Evolutionary conservation across 805 yeast species (phyloP), one percentile per base, ranked within the genome.

Genomic region (Ogataea glucozyma): DNA sequence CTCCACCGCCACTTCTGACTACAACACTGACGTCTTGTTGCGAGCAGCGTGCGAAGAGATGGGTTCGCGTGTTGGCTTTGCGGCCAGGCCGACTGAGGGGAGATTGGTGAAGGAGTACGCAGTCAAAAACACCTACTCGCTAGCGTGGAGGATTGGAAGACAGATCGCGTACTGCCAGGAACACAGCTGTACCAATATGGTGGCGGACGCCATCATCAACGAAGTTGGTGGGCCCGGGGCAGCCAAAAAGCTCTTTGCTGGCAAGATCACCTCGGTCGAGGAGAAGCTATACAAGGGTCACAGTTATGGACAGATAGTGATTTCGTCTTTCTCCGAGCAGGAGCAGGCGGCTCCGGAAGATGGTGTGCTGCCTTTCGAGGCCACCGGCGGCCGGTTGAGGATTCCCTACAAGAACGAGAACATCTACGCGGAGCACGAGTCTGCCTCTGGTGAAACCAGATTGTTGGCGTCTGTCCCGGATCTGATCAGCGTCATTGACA

Each of bases 381-480:
- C 40, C 3, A 40, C 32, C 6, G 43, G 40, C 4, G 44, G 41
- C 7, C 30, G 43, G 19, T 33, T 66, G 53, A 44, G 48, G 6
- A 71, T 72, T 30, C 75, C 76, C n/a, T 72, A 71, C 64, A 69
- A 72, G 54, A 72, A 72, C 47, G 76, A 72, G 48, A 72, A 71
- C 51, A 67, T 72, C n/a, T 54, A 56, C 23, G 44, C 40, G 14
- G 42, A 41, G 22, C 42, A 34, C 32, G 44, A 40, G 19, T 19
- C 40, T 5, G 48, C 38, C 13, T 11, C 43, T 6, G 41, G 43
- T 6, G 49, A 38, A 11, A 46, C 46, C 29, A 39, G 48, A n/a
- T 17, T 46, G 5, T 31, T 54, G 12, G 40, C 48, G 17, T 53
- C 57, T 10, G 60, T 56, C 11, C 60, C 60, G 21, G 58, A 54